Evolutionary conservation across 495 filamentous ascomycete species (phyloP).

Genomic region (Lindgomyces ingoldianus): DNA sequence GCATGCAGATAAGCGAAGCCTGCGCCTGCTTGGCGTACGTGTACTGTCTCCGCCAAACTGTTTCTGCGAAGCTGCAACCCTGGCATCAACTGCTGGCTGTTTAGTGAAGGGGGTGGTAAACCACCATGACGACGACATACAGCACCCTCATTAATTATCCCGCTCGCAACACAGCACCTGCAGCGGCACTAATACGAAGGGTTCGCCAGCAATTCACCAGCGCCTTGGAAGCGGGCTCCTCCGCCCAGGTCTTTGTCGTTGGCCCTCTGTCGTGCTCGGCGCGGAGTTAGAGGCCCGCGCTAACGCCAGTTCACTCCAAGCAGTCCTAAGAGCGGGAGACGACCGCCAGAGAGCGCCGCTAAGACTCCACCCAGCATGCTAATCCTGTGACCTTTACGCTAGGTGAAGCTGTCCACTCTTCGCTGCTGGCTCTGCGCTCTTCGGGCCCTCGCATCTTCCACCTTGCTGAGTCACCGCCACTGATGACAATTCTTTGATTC

Average conservation of each 20-base stretch:
- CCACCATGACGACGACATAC: constrained; percentile 12
- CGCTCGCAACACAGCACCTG: not conserved
- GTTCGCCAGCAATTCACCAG: not conserved
- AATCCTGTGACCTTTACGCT: constrained; percentile 16
- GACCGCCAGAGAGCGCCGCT: constrained; percentile 4
- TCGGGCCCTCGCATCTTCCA: not conserved
- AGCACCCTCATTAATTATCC: constrained; percentile 12
- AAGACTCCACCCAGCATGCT: constrained; percentile 21
- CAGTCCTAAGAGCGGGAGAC: constrained; percentile 21
- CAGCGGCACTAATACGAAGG: not conserved
- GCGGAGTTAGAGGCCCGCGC: constrained; percentile 19
- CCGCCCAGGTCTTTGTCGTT: constrained; percentile 4
- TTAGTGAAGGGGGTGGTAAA: constrained; percentile 17
- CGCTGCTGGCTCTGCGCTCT: constrained; percentile 9
- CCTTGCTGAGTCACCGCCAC: constrained; percentile 26
- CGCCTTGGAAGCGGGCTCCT: constrained; percentile 5
- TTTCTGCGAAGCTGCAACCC: not conserved
- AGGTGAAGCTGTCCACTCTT: constrained; percentile 27
- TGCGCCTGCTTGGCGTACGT: constrained; percentile 11
- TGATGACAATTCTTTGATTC: constrained; percentile 18
- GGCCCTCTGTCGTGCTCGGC: constrained; percentile 13
- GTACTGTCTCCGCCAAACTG: not conserved
- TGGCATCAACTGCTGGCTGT: too few species aligned
- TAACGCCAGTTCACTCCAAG: constrained; percentile 22
- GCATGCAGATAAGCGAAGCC: constrained; percentile 25